These are phyloP conservation scores for Aspergillus neoniger DNA, from an alignment of 2,329 filamentous ascomycete genomes.

Conservation along the genomic window DNA sequence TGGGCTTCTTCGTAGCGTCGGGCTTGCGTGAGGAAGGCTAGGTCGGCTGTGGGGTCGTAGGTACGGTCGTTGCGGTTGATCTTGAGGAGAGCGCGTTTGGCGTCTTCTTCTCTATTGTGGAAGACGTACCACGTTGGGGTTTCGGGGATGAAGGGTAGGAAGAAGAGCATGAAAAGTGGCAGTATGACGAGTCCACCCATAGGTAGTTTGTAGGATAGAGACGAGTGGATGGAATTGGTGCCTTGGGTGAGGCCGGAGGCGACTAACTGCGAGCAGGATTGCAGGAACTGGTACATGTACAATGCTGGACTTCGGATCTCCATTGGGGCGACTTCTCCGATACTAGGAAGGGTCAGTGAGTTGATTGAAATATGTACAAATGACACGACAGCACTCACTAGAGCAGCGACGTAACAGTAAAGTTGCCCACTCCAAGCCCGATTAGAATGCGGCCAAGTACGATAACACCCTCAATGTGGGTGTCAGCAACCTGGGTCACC, in stretches of 20 bases:
- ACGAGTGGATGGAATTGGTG: conserved; percentile 25
- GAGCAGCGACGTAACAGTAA: conserved; percentile 34
- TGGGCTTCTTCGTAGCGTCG: conserved; percentile 26
- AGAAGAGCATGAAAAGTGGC: conserved; percentile 26
- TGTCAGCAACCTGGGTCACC: conserved; percentile 28
- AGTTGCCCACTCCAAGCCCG: conserved; percentile 35
- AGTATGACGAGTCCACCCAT: conserved; percentile 31
- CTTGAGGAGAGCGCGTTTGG: conserved; percentile 34
- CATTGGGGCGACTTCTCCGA: conserved; percentile 34
- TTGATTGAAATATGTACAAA: too few relatives aligned
- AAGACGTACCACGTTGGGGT: conserved; percentile 36
- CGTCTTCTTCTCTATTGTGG: conserved; percentile 30
- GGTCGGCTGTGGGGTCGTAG: conserved; percentile 34
- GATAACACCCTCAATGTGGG: conserved; percentile 27
- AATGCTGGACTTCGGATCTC: conserved; percentile 30
- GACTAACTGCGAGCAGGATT: conserved; percentile 32
- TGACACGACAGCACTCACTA: conserved; percentile 14
- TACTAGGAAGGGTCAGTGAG: conserved; percentile 10
- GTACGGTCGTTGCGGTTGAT: conserved; percentile 36
- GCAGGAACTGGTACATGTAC: conserved; percentile 35
- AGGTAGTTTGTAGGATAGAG: conserved; percentile 30
- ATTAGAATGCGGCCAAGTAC: conserved; percentile 31
- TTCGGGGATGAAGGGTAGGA: conserved; percentile 30
- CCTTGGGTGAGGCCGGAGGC: conserved; percentile 32
- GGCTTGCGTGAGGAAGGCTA: conserved; percentile 26